These are phyloP conservation scores for Diplocarpon mali DNA, from an alignment of 2,329 filamentous ascomycete genomes.

Conservation along the genomic window DNA sequence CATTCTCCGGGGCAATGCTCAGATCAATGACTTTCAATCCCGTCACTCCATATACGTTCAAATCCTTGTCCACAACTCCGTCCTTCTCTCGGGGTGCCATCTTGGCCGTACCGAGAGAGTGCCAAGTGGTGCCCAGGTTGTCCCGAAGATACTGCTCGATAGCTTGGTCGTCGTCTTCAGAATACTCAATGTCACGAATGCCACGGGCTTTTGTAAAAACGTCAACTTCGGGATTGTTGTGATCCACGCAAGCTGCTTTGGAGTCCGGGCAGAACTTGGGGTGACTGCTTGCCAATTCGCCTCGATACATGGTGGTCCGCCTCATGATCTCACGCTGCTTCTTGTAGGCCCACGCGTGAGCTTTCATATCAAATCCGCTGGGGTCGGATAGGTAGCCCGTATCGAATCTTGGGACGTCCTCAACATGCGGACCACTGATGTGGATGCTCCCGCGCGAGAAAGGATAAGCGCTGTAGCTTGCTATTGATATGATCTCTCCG, in stretches of 20 bases:
- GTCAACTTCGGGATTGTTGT: constrained; percentile 1
- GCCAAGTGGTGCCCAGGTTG: constrained; percentile 28
- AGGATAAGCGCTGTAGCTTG: constrained; percentile 42
- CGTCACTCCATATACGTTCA: constrained; percentile 28
- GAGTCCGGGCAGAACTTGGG: constrained; percentile 33
- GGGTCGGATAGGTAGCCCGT: constrained; percentile 42
- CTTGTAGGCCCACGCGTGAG: constrained; percentile 51
- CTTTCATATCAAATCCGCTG: constrained; percentile 39
- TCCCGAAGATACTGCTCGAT: constrained; percentile 32
- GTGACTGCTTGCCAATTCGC: constrained; percentile 32
- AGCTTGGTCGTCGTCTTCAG: constrained; percentile 20
- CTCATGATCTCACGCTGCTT: constrained; percentile 47
- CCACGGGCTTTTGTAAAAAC: background rate
- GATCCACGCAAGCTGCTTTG: constrained; percentile 25
- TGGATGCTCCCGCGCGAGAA: constrained; percentile 49
- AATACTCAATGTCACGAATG: constrained; percentile 27
- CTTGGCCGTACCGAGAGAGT: constrained; percentile 29
- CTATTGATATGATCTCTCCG: constrained; percentile 1
- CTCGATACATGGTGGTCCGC: constrained; percentile 38
- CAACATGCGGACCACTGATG: constrained; percentile 33
- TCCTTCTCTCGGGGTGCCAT: constrained; percentile 27
- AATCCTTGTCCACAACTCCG: constrained; percentile 27
- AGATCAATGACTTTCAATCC: constrained; percentile 33
- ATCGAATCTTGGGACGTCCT: constrained; percentile 40
- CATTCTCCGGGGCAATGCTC: constrained; percentile 29